phyloP scores from a whole-genome alignment of 208 protist genomes.

The Trypanosoma grayi region DNA sequence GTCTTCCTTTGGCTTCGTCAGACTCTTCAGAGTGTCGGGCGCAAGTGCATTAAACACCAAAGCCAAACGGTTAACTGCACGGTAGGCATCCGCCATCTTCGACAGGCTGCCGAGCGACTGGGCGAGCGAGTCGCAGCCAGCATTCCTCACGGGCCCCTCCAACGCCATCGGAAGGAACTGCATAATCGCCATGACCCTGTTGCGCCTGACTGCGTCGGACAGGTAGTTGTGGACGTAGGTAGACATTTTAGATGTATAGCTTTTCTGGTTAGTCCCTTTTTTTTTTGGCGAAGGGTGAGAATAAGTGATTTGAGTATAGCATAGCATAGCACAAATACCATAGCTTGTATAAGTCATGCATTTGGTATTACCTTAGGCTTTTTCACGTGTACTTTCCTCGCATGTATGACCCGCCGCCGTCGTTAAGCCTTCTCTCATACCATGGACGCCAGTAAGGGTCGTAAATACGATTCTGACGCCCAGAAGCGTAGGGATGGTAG shows the following conservation, averaged over 20 bases:
- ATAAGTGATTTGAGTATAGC: neutral
- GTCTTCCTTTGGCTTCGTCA: constrained; percentile 59
- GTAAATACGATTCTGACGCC: constrained; percentile 55
- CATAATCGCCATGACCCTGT: constrained; percentile 87
- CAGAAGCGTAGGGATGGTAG: constrained; percentile 61
- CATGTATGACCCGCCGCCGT: constrained; percentile 48
- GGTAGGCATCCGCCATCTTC: constrained; percentile 79
- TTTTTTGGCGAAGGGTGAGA: no score
- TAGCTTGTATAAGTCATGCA: no score
- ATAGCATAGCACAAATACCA: neutral
- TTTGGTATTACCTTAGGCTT: no score
- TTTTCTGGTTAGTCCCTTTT: no score
- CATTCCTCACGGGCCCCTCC: constrained; percentile 44
- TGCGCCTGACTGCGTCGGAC: constrained; percentile 64
- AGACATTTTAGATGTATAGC: neutral
- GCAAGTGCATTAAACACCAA: constrained; percentile 72
- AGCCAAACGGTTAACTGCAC: constrained; percentile 81
- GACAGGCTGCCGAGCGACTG: constrained; percentile 70
- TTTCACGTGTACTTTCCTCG: constrained; percentile 70
- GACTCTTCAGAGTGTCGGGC: constrained; percentile 47
- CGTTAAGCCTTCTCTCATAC: constrained; percentile 44
- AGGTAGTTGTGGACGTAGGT: constrained; percentile 45
- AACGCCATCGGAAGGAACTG: constrained; percentile 84
- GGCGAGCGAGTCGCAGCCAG: constrained; percentile 54
- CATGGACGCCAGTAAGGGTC: constrained; percentile 84